A percentile compares a stretch with the other conserved stretches of the same genome.
phyloP scores from a whole-genome alignment of 768 basidiomycete genomes.

The Mrakia frigida region DNA sequence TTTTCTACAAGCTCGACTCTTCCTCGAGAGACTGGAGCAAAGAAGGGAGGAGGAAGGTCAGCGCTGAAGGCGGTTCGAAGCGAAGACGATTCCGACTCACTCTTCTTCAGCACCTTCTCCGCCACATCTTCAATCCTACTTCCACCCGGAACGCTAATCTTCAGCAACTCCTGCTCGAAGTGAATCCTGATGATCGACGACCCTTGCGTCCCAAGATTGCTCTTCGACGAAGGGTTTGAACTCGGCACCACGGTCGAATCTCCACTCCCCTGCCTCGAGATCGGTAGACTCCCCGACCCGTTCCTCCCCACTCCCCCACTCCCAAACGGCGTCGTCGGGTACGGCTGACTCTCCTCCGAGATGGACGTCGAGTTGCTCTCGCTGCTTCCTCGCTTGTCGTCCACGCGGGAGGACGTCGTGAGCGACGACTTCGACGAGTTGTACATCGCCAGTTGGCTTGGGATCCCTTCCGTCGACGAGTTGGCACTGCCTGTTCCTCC shows the following conservation, averaged over 20 bases:
- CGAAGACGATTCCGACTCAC: background rate
- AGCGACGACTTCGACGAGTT: constrained; percentile 30
- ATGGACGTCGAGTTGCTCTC: constrained; percentile 24
- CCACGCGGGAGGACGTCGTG: background rate
- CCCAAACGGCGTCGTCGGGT: constrained; percentile 15
- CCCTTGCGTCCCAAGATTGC: background rate
- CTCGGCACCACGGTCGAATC: constrained; percentile 17
- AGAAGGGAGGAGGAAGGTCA: background rate
- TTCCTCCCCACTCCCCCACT: background rate
- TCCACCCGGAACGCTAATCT: constrained; percentile 13
- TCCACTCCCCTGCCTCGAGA: constrained; percentile 25
- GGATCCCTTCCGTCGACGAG: constrained; percentile 23
- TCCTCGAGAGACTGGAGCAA: constrained; percentile 23
- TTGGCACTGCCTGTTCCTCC: background rate
- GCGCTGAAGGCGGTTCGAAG: background rate
- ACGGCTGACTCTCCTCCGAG: constrained; percentile 25
- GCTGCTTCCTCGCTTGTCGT: constrained; percentile 22
- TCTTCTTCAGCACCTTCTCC: constrained; percentile 23
- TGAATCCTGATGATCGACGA: constrained; percentile 29
- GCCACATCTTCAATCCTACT: constrained; percentile 13
- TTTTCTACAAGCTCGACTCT: constrained; percentile 12
- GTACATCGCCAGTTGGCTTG: constrained; percentile 7
- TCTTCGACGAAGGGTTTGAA: background rate
- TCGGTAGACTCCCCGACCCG: constrained; percentile 8
- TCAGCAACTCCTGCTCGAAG: constrained; percentile 24